phyloP scores from a whole-genome alignment of 805 yeast genomes.

The Huiozyma naganishii region DNA sequence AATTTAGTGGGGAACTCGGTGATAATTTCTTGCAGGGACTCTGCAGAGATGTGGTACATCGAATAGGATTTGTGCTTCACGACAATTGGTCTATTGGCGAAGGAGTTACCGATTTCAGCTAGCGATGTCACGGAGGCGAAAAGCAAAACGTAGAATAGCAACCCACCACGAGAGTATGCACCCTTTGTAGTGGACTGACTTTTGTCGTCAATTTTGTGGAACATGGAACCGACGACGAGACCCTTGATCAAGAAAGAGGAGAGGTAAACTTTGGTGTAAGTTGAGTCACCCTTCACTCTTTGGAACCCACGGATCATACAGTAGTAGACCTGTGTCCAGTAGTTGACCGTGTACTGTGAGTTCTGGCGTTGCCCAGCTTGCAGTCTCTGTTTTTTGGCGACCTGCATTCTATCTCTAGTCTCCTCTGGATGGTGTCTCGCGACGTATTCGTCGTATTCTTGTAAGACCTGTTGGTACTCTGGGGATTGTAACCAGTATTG shows the following conservation, averaged over 20 bases:
- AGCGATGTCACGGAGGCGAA: constrained; percentile 51
- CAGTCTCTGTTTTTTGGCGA: constrained; percentile 34
- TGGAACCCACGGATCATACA: constrained; percentile 45
- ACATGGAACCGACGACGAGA: constrained; percentile 50
- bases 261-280: constrained; percentile 41
- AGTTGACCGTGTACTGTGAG: constrained; percentile 36
- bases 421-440: constrained; percentile 33
- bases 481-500: constrained; percentile 48
- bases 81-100: constrained; percentile 50
- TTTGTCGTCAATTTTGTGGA: constrained; percentile 35
- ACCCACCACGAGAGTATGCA: constrained; percentile 53
- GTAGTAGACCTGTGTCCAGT: constrained; percentile 39
- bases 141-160: constrained; percentile 48
- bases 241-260: constrained; percentile 47
- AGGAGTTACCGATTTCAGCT: constrained; percentile 50
- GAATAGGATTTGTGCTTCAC: constrained; percentile 56
- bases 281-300: constrained; percentile 45
- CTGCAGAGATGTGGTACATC: constrained; percentile 55
- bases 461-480: constrained; percentile 34
- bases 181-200: constrained; percentile 38
- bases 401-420: constrained; percentile 30
- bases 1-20: constrained; percentile 49
- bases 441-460: constrained; percentile 32
- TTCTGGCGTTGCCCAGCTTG: constrained; percentile 30
- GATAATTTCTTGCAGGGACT: constrained; percentile 45